Conservation (phyloP, 306 rosid species). For the Cyclanthera cordifolia region DNA sequence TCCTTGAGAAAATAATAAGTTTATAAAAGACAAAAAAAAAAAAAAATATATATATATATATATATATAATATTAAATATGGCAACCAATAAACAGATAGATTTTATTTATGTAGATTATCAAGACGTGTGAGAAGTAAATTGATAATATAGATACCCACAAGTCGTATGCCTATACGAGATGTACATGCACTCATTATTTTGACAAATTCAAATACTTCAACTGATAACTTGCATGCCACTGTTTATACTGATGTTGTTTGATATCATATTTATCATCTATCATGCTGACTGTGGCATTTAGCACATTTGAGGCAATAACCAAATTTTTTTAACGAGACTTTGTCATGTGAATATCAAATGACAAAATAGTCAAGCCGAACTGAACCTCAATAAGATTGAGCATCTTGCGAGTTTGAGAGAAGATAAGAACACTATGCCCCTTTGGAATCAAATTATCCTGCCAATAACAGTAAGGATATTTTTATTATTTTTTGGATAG, state of each 20-base stretch:
- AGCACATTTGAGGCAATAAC: not conserved
- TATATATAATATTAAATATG: not conserved
- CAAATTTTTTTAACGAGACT: not conserved
- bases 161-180: not conserved
- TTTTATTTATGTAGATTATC: not conserved
- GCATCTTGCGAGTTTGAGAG: conserved; percentile 97
- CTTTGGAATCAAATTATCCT: conserved; percentile 61
- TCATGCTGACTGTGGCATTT: not conserved
- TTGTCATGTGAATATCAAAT: not conserved
- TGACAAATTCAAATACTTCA: not conserved
- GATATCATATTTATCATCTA: not conserved
- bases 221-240: not conserved
- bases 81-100: not conserved
- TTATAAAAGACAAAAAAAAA: not conserved
- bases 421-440: conserved; percentile 82
- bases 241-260: not conserved
- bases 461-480: conserved; percentile 13
- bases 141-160: not conserved
- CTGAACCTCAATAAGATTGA: conserved; percentile 75
- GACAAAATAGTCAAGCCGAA: not conserved
- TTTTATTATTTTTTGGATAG: not conserved
- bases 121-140: not conserved
- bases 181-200: not conserved
- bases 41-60: too few species aligned
- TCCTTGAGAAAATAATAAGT: not conserved